Conservation (phyloP, 495 filamentous ascomycete species). For the Penicillium cataractarum region DNA sequence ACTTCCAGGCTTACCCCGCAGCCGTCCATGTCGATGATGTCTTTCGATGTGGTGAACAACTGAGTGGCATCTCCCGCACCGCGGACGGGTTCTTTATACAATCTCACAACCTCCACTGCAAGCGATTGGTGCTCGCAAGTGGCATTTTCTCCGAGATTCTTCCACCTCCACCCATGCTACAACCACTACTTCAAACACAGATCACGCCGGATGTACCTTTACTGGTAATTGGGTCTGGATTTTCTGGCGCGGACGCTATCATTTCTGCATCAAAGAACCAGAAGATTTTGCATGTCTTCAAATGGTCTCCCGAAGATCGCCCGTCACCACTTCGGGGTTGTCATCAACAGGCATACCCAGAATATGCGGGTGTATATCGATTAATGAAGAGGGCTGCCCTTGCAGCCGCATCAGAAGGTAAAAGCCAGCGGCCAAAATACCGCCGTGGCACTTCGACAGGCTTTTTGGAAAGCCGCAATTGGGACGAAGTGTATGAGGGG, state of each 20-base stretch:
- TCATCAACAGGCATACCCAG: conserved; percentile 67
- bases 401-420: conserved; percentile 19
- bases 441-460: conserved; percentile 45
- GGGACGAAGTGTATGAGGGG: conserved; percentile 61
- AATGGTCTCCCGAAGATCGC: conserved; percentile 59
- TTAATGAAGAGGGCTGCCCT: conserved; percentile 62
- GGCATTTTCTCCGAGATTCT: conserved; percentile 64
- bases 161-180: conserved; percentile 53
- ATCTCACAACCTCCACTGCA: conserved; percentile 59
- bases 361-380: conserved; percentile 66
- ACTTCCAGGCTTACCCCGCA: conserved; percentile 59
- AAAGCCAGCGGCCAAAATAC: conserved; percentile 29
- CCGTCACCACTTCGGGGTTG: conserved; percentile 64
- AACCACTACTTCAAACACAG: conserved; percentile 39
- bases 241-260: conserved; percentile 67
- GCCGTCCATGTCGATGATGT: conserved; percentile 56
- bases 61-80: conserved; percentile 49
- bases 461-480: conserved; percentile 51
- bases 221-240: conserved; percentile 66
- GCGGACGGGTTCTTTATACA: conserved; percentile 54
- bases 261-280: conserved; percentile 54
- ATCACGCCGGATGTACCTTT: conserved; percentile 37
- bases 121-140: conserved; percentile 64
- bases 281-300: conserved; percentile 65
- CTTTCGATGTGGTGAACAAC: conserved; percentile 48